phyloP scores from a whole-genome alignment of 225 moss, liverwort and hornwort species.

The Climacium dendroides region DNA sequence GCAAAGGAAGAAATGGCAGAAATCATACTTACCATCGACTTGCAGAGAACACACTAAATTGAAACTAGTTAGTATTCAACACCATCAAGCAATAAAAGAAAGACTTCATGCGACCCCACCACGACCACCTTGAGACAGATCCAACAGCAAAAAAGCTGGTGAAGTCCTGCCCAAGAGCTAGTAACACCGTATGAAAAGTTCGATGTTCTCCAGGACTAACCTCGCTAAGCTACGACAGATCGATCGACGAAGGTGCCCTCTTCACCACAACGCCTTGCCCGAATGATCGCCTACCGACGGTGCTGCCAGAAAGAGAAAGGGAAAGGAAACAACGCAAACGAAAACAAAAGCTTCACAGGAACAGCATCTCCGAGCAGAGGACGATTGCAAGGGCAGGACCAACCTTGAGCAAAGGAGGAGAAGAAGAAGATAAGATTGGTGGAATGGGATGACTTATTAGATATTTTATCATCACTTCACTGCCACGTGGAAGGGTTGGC shows the following conservation, averaged over 20 bases:
- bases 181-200: neutral
- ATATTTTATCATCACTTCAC: neutral
- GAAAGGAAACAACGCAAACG: neutral
- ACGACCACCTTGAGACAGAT: neutral
- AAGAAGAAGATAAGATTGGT: neutral
- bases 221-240: neutral
- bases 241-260: neutral
- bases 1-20: neutral
- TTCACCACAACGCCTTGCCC: neutral
- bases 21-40: neutral
- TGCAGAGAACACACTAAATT: neutral
- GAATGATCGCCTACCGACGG: neutral
- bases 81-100: neutral
- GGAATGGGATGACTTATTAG: neutral
- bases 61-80: neutral
- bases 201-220: neutral
- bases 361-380: neutral
- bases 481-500: neutral
- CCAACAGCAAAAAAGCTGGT: neutral
- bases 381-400: neutral
- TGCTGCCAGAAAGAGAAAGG: neutral
- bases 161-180: neutral
- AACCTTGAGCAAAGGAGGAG: neutral
- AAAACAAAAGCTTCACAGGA: neutral
- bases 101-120: neutral